These are phyloP conservation scores for Thinopyrum obtusiflorum DNA, from an alignment of 202 grass and related monocot species.

Conservation along the genomic window DNA sequence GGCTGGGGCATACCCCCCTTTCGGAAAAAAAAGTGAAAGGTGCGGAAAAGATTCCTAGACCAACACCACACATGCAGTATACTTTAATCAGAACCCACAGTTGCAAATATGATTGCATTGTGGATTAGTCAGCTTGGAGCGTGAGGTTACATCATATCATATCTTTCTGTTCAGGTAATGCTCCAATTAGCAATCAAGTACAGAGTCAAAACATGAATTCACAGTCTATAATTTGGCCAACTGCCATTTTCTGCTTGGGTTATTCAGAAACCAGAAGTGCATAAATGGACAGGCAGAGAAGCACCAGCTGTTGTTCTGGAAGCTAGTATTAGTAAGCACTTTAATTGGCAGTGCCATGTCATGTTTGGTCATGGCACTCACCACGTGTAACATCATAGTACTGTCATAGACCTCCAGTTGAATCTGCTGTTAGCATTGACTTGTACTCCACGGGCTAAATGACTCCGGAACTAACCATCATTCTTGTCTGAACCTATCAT, in stretches of 20 bases:
- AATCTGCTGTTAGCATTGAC: background rate
- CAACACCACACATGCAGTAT: conserved; percentile 14
- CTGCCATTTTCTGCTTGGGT: conserved; percentile 16
- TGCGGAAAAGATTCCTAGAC: conserved; percentile 13
- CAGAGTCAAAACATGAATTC: no score
- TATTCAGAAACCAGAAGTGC: background rate
- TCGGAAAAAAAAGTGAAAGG: background rate
- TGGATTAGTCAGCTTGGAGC: conserved; percentile 2
- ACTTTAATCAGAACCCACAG: conserved; percentile 10
- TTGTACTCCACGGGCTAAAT: background rate
- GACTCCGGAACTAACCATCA: background rate
- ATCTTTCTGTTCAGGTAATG: background rate
- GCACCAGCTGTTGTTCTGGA: background rate
- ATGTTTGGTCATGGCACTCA: conserved; percentile 1
- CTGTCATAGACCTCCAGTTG: background rate
- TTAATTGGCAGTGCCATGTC: background rate
- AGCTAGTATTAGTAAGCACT: background rate
- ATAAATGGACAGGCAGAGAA: conserved; percentile 4
- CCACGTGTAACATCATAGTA: background rate
- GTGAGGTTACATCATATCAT: conserved; percentile 14
- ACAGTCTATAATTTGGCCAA: background rate
- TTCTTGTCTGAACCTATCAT: background rate
- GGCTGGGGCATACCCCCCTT: no score
- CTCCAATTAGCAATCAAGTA: no score
- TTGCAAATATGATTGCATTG: conserved; percentile 25